Evolutionary conservation across 2,329 filamentous ascomycete species (phyloP), one percentile per base, ranked within the genome.

Genomic region (Alternaria alternata): DNA sequence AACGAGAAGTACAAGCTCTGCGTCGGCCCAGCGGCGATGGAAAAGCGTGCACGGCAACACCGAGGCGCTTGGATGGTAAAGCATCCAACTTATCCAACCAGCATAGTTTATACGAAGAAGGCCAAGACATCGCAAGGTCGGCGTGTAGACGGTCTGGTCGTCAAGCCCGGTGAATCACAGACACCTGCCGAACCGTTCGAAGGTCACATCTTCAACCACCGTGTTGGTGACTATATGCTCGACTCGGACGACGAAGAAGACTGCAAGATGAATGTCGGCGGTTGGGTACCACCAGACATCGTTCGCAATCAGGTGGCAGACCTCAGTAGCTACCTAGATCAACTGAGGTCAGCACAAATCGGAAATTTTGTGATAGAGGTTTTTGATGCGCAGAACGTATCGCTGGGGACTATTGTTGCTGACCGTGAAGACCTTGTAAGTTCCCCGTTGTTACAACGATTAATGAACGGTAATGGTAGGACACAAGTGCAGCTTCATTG

Each of bases 21-120:
- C 12, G 28, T 56, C 7, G 42, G 41, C 22, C 30, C 48, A 56
- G 59, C 64, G 14, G 59, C 64, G 0, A 61, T 64, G 44, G 59
- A 64, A 18, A 68, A 68, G 51, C 62, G 63, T 6, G 58, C 20
- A 9, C 46, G 62, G 7, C 46, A 61, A 43, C 54, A 61, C 26
- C 49, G 62, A 38, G 8, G 41, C 4, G 39, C 38, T 12, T 63
- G 57, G 61, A 24, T 64, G 28, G 43, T 4, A 22, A 48, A 48
- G 9, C 51, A 57, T 32, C 63, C 57, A 24, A 28, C 14, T 14
- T 57, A 65, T 51, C 60, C 62, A 5, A 43, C 24, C 7, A 39
- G 59, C 5, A 60, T 65, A 14, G 1, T 53, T 5, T 65, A 65
- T 34, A 44, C 60, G n/a, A 43, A 54, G 39, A 65, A 61, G 12